Evolutionary conservation across 495 filamentous ascomycete genomes (phyloP).

Genomic region (Echria macrotheca): DNA sequence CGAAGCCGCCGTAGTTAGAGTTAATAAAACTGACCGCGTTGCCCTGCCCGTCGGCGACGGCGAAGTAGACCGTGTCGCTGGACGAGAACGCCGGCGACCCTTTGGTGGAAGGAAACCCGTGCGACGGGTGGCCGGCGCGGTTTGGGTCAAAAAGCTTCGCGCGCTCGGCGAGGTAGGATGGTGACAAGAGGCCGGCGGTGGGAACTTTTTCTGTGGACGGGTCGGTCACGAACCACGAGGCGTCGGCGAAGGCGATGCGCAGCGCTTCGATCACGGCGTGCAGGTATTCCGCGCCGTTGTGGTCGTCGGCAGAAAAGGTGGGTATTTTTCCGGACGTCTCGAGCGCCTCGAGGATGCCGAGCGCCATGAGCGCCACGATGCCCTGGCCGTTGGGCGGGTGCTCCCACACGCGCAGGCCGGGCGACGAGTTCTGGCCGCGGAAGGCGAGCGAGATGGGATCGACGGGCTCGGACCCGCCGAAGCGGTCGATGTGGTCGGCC

Average conservation of each 20-base stretch:
- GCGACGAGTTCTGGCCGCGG: constrained; percentile 52
- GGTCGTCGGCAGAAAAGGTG: constrained; percentile 59
- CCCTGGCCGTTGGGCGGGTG: constrained; percentile 98
- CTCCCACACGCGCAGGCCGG: constrained; percentile 66
- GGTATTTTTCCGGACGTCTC: constrained; percentile 68
- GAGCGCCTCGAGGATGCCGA: constrained; percentile 84
- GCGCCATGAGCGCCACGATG: constrained; percentile 87
- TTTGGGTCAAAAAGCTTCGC: constrained; percentile 34
- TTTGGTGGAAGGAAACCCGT: constrained; percentile 51
- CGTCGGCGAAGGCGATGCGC: constrained; percentile 90
- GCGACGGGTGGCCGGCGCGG: constrained; percentile 20
- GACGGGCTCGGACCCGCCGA: constrained; percentile 75
- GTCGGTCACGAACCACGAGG: constrained; percentile 82
- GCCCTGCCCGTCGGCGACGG: constrained; percentile 68
- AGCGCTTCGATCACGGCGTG: constrained; percentile 87
- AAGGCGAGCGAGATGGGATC: constrained; percentile 78
- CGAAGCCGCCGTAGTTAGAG: constrained; percentile 88
- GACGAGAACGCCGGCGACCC: constrained; percentile 52
- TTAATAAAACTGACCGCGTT: constrained; percentile 97
- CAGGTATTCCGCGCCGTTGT: constrained; percentile 69
- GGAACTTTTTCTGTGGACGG: constrained; percentile 66
- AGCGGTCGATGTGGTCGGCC: constrained; percentile 60
- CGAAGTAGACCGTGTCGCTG: constrained; percentile 93
- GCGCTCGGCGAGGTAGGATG: constrained; percentile 36
- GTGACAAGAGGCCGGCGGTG: constrained; percentile 53